These are phyloP conservation scores for Leucocoprinus leucothites DNA, from an alignment of 768 basidiomycete species.

Conservation along the genomic window DNA sequence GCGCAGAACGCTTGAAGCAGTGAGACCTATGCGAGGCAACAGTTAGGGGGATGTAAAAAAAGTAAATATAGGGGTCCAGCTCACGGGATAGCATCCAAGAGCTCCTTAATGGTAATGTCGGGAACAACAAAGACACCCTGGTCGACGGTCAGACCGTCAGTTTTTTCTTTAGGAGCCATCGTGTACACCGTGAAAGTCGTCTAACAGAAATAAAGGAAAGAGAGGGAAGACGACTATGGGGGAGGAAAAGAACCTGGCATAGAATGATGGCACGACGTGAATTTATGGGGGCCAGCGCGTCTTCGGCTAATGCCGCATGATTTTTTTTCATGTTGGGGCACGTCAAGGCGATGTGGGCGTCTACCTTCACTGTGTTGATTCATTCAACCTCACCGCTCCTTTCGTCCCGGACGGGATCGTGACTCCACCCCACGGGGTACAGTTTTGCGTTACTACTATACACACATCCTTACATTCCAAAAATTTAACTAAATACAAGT, in stretches of 20 bases:
- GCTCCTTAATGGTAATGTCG: slow-evolving; percentile 83
- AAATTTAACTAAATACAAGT: neutral
- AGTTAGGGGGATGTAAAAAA: slow-evolving; percentile 10
- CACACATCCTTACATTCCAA: neutral
- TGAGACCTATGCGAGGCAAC: slow-evolving; percentile 48
- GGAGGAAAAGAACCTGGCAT: slow-evolving; percentile 13
- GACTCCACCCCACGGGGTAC: no score
- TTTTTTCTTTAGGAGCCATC: slow-evolving; percentile 33
- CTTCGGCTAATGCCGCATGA: slow-evolving; percentile 15
- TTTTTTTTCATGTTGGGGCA: slow-evolving; percentile 8
- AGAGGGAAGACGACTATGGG: slow-evolving; percentile 12
- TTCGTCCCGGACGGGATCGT: no score
- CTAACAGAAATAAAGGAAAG: slow-evolving; percentile 11
- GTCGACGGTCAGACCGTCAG: slow-evolving; percentile 35
- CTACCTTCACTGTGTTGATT: no score
- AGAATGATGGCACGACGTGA: slow-evolving; percentile 12
- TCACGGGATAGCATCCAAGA: slow-evolving; percentile 81
- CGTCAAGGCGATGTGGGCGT: neutral
- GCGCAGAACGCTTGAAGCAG: slow-evolving; percentile 87
- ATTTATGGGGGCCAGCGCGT: slow-evolving; percentile 24
- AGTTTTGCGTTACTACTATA: neutral
- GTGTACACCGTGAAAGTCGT: slow-evolving; percentile 9
- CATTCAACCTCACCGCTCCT: neutral
- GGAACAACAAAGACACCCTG: slow-evolving; percentile 71
- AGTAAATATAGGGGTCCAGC: slow-evolving; percentile 24